Evolutionary conservation across 805 yeast genomes (phyloP), one percentile per base, ranked within the genome.

Genomic region (Lipomyces lipofer): DNA sequence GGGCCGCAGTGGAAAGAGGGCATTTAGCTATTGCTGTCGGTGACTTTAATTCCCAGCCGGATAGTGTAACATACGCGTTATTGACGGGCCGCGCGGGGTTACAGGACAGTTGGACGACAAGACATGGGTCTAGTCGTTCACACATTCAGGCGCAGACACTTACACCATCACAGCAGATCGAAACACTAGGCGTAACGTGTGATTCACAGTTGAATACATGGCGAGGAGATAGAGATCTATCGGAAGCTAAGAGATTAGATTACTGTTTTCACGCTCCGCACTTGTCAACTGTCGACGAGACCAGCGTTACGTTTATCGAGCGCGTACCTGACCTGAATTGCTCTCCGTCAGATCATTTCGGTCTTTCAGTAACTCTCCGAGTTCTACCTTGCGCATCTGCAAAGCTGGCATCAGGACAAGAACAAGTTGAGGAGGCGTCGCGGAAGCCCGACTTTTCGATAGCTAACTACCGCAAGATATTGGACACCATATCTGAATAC

Each of bases 291-390:
- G 85, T 89, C 0, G 55, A 78, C 1, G 75, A 74, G n/a, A 90
- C 95, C 0, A 69, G 75, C 5, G 97, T 90, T 1, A 77, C 76
- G 27, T 91, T 94, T 66, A 83, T 89, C 1, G 96, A 88, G 43
- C 65, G 68, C 21, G 71, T 88, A 7, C 85, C 86, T 0, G 76
- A 73, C 0, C 40, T 60, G 25, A 43, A 56, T 25, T 75, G 87
- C 0, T 86, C 95, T 3, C 84, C 80, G 58, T 88, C 97, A 0
- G 99, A 94, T 67, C 99, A 94, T 73, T 94, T 94, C 75, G 99
- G 92, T 9, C 64, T 75, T 30, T 64, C 65, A 24, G 71, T 72
- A 21, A 64, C 60, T 15, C 47, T 68, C n/a, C 32, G 39, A 19
- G 38, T 63, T 9, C 44, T 50, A 4, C 57, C 64, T 9, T 25